Base-by-base conservation (phyloP, 352 stramenopile species). In the Globisporangium alternatum region DNA sequence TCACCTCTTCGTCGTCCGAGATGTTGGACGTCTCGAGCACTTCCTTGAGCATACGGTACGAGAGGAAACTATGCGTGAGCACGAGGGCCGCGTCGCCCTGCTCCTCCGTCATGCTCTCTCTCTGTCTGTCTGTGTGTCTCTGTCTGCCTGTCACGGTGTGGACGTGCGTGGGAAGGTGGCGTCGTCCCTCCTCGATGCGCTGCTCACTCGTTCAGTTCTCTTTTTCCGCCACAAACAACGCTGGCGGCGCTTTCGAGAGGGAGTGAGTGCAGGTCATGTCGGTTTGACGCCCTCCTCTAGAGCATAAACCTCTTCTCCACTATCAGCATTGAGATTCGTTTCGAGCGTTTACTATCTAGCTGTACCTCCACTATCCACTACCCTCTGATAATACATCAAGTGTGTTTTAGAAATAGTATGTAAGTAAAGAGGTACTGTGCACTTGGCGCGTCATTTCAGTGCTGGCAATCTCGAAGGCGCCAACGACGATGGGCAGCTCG, bases 21-120 rank as follows among this genome's bases (percentile, higher is more conserved):
- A 93, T 89, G 65, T 89, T 91, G 45, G 80, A 82, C n/a, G 80
- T 71, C 67, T 88, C 70, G 45, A 93, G 78, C 66, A 86, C 79
- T 45, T 91, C 79, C 66, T 89, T 88, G 17, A 93, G 81, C 77
- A 90, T 80, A 49, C 79, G 75, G 69, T 88, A 93, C 25, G 77
- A 89, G 56, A 89, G 68, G 52, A 85, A 86, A 60, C 77, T 84
- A 64, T 81, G 75, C 52, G 74, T 87, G 69, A 85, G 70, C 64
- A 69, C 60, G 8, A 31, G 43, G 37, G 56, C 45, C 54, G 31
- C 44, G 13, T 37, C 41, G n/a, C 33, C 25, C 59, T 59, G 21
- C 37, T 60, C 59, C 12, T 60, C 47, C 59, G 9, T 48, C 49
- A 60, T 65, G 30, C 41, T 59, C 13, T 5, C 21, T 17, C 15